Evolutionary conservation across 176 grass and related monocot genomes (phyloP), one percentile per base, ranked within the genome.

Genomic region (Aechmea fasciata): DNA sequence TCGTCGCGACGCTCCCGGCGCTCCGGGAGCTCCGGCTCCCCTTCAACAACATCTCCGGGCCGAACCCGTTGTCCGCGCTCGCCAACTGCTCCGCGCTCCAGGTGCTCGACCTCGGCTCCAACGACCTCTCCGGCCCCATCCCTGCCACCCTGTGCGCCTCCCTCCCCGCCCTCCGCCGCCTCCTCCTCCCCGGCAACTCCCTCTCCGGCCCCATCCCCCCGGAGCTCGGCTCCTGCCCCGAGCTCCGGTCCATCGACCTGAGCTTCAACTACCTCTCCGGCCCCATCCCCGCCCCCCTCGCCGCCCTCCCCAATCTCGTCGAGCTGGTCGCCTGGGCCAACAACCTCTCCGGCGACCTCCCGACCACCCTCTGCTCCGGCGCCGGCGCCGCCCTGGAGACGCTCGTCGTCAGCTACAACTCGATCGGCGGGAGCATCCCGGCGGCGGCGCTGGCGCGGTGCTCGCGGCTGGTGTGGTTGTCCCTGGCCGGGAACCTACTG

Each of bases 241-340:
- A 87, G 74, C 80, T 99, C 61, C 73, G 77, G 78, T 82, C 86
- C 8, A 76, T 99, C 66, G 94, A 99, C 69, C 84, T 99, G 18
- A 99, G 94, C 80, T 99, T 99, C 89, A 99, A 99, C 47, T 65
- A 67, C 3, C 69, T 99, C 23, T 72, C 55, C 2, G 89, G 94
- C 11, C 61, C 76, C 20, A 80, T 99, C 13, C 94, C 94, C 0
- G 50, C 57, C 0, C 72, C 85, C 18, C 72, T 93, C 3, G 57
- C 84, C 41, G 66, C 25, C 6, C 67, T 99, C 28, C 94, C 94
- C 6, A 93, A 73, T 71, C 82, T 99, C 0, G 26, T 63, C 23
- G 87, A 93, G 70, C 78, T 99, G 13, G 89, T 93, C 19, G 78
- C 93, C 71, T 99, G 94, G 94, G 94, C 94, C 9, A 99, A 93